Evolutionary conservation across 164 flowering plant genomes (phyloP).

Genomic region (Platanus orientalis): DNA sequence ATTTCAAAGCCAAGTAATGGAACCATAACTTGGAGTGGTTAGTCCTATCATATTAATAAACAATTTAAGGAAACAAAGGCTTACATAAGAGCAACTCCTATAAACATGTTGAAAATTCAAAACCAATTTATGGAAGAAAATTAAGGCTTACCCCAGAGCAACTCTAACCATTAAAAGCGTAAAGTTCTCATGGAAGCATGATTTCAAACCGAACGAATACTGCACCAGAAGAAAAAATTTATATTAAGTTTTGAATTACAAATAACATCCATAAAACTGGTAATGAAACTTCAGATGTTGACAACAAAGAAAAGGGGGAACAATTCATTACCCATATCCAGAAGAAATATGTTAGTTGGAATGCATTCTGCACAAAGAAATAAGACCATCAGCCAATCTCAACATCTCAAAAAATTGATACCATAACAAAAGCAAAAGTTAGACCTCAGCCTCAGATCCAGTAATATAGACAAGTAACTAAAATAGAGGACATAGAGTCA

Average conservation of each 20-base stretch:
- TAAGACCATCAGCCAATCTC: neutral
- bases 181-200: conserved; percentile 47
- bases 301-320: neutral
- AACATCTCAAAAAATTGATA: neutral
- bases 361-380: conserved; percentile 72
- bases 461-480: neutral
- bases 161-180: conserved; percentile 45
- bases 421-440: neutral
- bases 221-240: conserved; percentile 22
- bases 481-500: neutral
- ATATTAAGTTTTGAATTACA: neutral
- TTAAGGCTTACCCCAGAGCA: conserved; percentile 57
- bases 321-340: conserved; percentile 85
- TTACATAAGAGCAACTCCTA: conserved; percentile 78
- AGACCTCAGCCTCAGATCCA: too few species aligned
- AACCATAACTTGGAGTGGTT: neutral
- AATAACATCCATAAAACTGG: conserved; percentile 1
- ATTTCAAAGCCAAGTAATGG: neutral
- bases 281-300: neutral
- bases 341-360: conserved; percentile 82
- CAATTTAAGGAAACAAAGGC: conserved; percentile 13
- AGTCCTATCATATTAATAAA: neutral
- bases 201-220: conserved; percentile 56
- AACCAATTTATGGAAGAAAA: too few species aligned
- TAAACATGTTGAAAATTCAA: too few species aligned